Evolutionary conservation across 2,329 filamentous ascomycete species (phyloP).

Genomic region (Epichloe sylvatica): DNA sequence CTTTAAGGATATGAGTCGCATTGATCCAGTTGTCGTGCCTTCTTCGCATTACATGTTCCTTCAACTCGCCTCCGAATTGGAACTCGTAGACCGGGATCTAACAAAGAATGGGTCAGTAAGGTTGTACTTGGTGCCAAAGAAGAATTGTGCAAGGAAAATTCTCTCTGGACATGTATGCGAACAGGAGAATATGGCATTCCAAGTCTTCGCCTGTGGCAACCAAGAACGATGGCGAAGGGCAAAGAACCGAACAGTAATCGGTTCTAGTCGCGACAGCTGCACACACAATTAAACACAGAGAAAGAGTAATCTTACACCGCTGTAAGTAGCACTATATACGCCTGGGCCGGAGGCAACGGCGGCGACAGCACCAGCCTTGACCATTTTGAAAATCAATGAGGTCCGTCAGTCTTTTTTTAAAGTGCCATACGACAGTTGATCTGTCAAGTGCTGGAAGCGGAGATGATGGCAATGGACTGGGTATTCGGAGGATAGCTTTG

Average conservation of each 20-base stretch:
- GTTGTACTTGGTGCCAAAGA: neutral
- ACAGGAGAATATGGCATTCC: neutral
- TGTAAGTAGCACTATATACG: conserved; percentile 56
- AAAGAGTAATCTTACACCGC: conserved; percentile 38
- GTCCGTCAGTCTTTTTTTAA: neutral
- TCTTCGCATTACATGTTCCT: conserved; percentile 89
- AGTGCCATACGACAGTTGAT: neutral
- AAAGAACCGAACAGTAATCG: neutral
- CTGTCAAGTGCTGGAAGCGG: neutral
- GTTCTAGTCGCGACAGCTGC: neutral
- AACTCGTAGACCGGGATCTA: conserved; percentile 93
- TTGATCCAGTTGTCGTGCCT: conserved; percentile 96
- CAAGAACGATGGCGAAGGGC: neutral
- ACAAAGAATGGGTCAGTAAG: neutral
- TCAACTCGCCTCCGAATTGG: conserved; percentile 64
- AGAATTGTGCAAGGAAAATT: neutral
- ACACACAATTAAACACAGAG: neutral
- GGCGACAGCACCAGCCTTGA: conserved; percentile 25
- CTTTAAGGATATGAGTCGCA: conserved; percentile 96
- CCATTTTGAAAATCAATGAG: conserved; percentile 27
- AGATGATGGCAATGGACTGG: neutral
- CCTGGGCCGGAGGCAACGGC: conserved; percentile 26
- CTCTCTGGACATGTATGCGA: neutral
- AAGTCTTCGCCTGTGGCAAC: neutral
- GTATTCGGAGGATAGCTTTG: neutral